These are phyloP conservation scores for Luffa acutangula DNA, from an alignment of 306 rosid species.

Conservation along the genomic window DNA sequence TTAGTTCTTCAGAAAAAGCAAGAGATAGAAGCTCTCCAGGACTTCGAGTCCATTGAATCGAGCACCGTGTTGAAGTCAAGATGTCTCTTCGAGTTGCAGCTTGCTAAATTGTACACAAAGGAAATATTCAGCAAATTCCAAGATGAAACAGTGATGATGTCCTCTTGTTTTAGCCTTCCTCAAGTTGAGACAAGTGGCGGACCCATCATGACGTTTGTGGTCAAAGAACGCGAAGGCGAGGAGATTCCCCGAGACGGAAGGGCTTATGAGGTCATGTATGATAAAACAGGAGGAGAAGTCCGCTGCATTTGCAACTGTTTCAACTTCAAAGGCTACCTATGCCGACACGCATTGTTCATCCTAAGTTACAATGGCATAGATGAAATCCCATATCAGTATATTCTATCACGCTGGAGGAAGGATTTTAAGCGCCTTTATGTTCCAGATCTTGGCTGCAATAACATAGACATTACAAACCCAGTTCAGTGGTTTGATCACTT, in stretches of 20 bases:
- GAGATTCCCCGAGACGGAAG: slow-evolving; percentile 32
- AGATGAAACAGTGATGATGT: slow-evolving; percentile 65
- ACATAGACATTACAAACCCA: slow-evolving; percentile 71
- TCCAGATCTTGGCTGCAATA: slow-evolving; percentile 50
- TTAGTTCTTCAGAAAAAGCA: slow-evolving; percentile 42
- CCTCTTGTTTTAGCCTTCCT: slow-evolving; percentile 54
- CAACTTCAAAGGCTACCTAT: slow-evolving; percentile 81
- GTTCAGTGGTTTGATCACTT: slow-evolving; percentile 93
- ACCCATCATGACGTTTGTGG: slow-evolving; percentile 46
- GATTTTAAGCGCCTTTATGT: slow-evolving; percentile 70
- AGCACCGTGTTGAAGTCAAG: slow-evolving; percentile 48
- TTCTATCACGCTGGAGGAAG: slow-evolving; percentile 83
- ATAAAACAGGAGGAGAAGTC: slow-evolving; percentile 64
- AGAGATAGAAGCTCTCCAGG: slow-evolving; percentile 54
- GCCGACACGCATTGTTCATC: slow-evolving; percentile 78
- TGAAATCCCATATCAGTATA: slow-evolving; percentile 77
- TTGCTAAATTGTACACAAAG: slow-evolving; percentile 61
- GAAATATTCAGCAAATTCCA: slow-evolving; percentile 68
- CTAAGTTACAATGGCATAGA: slow-evolving; percentile 72
- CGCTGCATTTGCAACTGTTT: slow-evolving; percentile 80
- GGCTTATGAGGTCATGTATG: slow-evolving; percentile 62
- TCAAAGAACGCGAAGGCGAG: slow-evolving; percentile 53
- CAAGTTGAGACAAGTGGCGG: slow-evolving; percentile 54
- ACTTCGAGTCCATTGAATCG: slow-evolving; percentile 51
- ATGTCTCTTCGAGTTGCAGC: slow-evolving; percentile 69